Percentiles rank a stretch among this genome's conserved stretches.
These are phyloP conservation scores for Ogataea nonfermentans DNA, from an alignment of 805 yeast species.

Conservation along the genomic window DNA sequence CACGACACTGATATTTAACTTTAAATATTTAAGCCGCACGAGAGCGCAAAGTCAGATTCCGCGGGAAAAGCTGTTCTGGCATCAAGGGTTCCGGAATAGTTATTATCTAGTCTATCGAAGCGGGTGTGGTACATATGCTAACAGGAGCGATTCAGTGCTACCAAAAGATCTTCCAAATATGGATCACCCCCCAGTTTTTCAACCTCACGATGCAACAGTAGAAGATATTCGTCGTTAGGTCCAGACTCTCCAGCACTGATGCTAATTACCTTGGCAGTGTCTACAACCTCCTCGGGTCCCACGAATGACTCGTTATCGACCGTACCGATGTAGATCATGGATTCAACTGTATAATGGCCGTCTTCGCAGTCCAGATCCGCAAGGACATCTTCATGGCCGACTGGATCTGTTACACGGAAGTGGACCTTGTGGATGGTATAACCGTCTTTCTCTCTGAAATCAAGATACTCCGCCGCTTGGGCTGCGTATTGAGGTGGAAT, in stretches of 20 bases:
- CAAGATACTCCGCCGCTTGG: conserved; percentile 66
- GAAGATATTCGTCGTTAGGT: conserved; percentile 67
- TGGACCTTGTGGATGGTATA: conserved; percentile 68
- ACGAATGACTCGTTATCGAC: conserved; percentile 76
- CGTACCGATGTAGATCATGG: conserved; percentile 81
- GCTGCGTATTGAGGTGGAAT: conserved; percentile 62
- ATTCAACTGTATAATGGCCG: conserved; percentile 45
- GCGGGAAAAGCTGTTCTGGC: too few relatives aligned
- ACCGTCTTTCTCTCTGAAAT: conserved; percentile 86
- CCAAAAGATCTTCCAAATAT: conserved; percentile 37
- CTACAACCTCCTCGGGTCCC: conserved; percentile 67
- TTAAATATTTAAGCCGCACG: too few relatives aligned
- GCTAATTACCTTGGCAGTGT: conserved; percentile 61
- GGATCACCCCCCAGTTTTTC: conserved; percentile 38
- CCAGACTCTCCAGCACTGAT: conserved; percentile 78
- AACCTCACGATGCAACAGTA: conserved; percentile 50
- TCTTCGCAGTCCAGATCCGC: conserved; percentile 31
- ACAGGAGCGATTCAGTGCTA: too few relatives aligned
- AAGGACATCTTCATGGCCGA: conserved; percentile 27
- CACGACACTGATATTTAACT: too few relatives aligned
- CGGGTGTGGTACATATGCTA: too few relatives aligned
- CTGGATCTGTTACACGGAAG: conserved; percentile 44
- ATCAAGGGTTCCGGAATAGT: too few relatives aligned
- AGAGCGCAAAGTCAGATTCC: too few relatives aligned
- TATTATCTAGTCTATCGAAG: too few relatives aligned